A percentile compares a stretch with the other conserved stretches of the same genome.
phyloP scores from a whole-genome alignment of 495 filamentous ascomycete genomes.

The Bombardia bombarda region DNA sequence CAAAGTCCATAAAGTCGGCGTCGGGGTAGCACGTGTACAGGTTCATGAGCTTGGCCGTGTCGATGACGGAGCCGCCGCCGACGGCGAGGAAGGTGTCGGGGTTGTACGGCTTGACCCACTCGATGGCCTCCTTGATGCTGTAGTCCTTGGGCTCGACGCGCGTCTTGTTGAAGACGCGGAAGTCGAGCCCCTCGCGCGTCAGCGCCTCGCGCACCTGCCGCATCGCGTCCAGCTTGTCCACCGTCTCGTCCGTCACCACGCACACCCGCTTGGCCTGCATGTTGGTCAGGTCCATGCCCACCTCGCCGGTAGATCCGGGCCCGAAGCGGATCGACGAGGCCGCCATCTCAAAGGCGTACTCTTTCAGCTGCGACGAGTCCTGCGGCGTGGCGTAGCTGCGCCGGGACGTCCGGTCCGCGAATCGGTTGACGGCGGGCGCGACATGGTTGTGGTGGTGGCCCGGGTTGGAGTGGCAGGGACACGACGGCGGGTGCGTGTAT shows the following conservation, averaged over 20 bases:
- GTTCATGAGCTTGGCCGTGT: conserved; percentile 98
- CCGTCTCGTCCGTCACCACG: conserved; percentile 80
- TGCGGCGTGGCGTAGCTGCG: conserved; percentile 61
- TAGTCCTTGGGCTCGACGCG: conserved; percentile 88
- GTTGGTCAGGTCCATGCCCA: conserved; percentile 98
- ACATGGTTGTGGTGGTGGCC: conserved; percentile 53
- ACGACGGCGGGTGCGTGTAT: conserved; percentile 79
- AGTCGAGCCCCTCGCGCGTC: conserved; percentile 66
- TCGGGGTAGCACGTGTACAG: conserved; percentile 83
- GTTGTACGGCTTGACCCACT: conserved; percentile 64
- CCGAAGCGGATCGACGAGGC: conserved; percentile 91
- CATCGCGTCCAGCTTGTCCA: conserved; percentile 76
- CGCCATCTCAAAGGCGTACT: conserved; percentile 98
- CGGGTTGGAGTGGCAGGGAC: conserved; percentile 89
- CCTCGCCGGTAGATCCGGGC: conserved; percentile 85
- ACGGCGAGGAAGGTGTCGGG: conserved; percentile 91
- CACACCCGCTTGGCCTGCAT: conserved; percentile 78
- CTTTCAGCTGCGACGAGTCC: conserved; percentile 66
- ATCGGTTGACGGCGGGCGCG: conserved; percentile 31
- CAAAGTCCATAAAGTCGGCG: conserved; percentile 91
- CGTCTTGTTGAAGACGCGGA: conserved; percentile 69
- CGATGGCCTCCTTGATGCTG: conserved; percentile 82
- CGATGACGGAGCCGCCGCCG: conserved; percentile 83
- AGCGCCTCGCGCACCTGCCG: conserved; percentile 72
- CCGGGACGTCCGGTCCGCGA: conserved; percentile 18